Conservation (phyloP, 1,284 basidiomycete genomes). For the Trichosporon sp. region DNA sequence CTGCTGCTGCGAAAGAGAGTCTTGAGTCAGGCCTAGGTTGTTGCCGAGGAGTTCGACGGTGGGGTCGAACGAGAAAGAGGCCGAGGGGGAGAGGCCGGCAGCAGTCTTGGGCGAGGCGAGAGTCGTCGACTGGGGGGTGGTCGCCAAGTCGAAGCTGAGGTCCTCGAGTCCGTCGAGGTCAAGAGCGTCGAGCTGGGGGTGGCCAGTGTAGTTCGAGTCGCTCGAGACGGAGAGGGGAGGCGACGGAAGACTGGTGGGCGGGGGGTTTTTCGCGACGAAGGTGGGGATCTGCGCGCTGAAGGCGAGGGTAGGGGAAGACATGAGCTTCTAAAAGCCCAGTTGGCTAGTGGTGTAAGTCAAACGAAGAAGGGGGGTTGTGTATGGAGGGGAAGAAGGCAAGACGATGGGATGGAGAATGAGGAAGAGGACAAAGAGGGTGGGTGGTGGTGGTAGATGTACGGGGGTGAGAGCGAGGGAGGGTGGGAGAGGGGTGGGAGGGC, state of each 20-base stretch:
- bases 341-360: conserved; percentile 6
- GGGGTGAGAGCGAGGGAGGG: background rate
- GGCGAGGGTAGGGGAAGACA: conserved; percentile 5
- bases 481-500: conserved; percentile 6
- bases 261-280: background rate
- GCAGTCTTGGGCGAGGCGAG: conserved; percentile 36
- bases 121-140: conserved; percentile 26
- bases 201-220: conserved; percentile 11
- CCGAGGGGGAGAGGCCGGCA: conserved; percentile 3
- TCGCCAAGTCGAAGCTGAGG: conserved; percentile 19
- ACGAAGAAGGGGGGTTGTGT: background rate
- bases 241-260: conserved; percentile 23
- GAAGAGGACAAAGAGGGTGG: background rate
- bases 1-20: background rate
- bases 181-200: conserved; percentile 16
- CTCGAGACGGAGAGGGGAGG: conserved; percentile 32
- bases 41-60: conserved; percentile 6
- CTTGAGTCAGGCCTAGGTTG: background rate
- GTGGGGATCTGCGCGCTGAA: background rate
- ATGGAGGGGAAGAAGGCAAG: background rate
- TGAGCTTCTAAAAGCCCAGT: conserved; percentile 4
- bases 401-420: background rate
- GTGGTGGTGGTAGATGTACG: background rate
- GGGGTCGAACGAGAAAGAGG: conserved; percentile 16
- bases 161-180: conserved; percentile 29